A percentile compares a stretch with the other conserved stretches of the same genome.
Evolutionary conservation across 495 filamentous ascomycete species (phyloP).

Genomic region (Ramalina intermedia): DNA sequence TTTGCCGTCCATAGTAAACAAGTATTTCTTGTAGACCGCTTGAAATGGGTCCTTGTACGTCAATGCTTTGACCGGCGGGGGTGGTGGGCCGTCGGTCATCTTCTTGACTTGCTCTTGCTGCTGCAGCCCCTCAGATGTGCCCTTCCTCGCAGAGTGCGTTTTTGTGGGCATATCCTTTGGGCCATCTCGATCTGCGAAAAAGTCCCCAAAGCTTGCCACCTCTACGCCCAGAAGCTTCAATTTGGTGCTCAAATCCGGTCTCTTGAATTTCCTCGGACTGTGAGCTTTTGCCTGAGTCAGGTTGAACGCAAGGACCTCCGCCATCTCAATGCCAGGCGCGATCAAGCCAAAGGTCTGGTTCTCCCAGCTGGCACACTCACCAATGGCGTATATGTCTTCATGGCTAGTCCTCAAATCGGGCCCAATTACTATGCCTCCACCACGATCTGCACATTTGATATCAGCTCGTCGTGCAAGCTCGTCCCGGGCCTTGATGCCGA

Average conservation of each 20-base stretch:
- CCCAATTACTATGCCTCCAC: slow-evolving; percentile 65
- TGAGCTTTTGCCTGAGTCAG: slow-evolving; percentile 71
- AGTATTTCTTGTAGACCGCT: slow-evolving; percentile 92
- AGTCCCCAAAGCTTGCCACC: slow-evolving; percentile 91
- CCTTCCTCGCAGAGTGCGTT: slow-evolving; percentile 21
- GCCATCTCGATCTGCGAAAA: slow-evolving; percentile 85
- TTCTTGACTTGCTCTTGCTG: slow-evolving; percentile 29
- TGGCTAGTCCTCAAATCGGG: slow-evolving; percentile 54
- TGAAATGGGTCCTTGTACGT: slow-evolving; percentile 89
- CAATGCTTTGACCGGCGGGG: slow-evolving; percentile 63
- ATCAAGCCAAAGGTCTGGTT: slow-evolving; percentile 89
- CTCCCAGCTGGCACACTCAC: slow-evolving; percentile 91
- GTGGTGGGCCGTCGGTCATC: slow-evolving; percentile 37
- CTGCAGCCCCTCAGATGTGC: slow-evolving; percentile 17
- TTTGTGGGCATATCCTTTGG: slow-evolving; percentile 57
- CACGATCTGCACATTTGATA: slow-evolving; percentile 59
- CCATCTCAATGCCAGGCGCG: slow-evolving; percentile 92
- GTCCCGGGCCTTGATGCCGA: slow-evolving; percentile 76
- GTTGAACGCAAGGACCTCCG: slow-evolving; percentile 89
- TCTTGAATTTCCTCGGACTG: slow-evolving; percentile 54
- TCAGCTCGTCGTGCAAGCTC: slow-evolving; percentile 58
- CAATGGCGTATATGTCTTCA: slow-evolving; percentile 74
- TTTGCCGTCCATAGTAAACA: slow-evolving; percentile 87
- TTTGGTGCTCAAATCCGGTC: slow-evolving; percentile 87
- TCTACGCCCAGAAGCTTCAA: slow-evolving; percentile 87